These are phyloP conservation scores for Globisporangium viniferum DNA, from an alignment of 352 stramenopile genomes.

Conservation along the genomic window DNA sequence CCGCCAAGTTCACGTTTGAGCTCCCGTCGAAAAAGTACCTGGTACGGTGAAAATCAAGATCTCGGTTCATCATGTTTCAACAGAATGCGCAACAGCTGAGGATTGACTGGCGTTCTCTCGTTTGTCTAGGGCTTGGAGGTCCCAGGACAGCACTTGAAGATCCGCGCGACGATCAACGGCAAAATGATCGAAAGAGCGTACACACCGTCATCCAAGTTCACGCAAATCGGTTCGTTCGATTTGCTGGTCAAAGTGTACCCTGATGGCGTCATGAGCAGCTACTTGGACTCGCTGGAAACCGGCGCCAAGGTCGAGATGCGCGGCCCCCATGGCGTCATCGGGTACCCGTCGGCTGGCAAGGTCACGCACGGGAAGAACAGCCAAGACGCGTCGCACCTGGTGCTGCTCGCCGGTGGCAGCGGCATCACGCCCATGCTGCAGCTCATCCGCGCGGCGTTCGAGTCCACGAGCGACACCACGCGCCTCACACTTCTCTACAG, in stretches of 20 bases:
- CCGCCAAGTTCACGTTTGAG: slow-evolving; percentile 78
- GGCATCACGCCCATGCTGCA: slow-evolving; percentile 86
- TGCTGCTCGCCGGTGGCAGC: slow-evolving; percentile 72
- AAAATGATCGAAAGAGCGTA: slow-evolving; percentile 73
- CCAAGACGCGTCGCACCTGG: slow-evolving; percentile 57
- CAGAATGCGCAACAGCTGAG: neutral
- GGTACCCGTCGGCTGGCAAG: slow-evolving; percentile 49
- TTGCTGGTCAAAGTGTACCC: slow-evolving; percentile 79
- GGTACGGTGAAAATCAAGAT: slow-evolving; percentile 15
- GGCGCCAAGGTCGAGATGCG: slow-evolving; percentile 74
- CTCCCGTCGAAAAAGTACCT: slow-evolving; percentile 60
- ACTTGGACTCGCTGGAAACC: slow-evolving; percentile 48
- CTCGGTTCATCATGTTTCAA: neutral
- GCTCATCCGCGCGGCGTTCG: slow-evolving; percentile 64
- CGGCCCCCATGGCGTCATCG: slow-evolving; percentile 59
- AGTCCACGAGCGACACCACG: slow-evolving; percentile 48
- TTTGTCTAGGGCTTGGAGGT: slow-evolving; percentile 46
- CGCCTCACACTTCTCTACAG: slow-evolving; percentile 75
- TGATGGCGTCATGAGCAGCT: slow-evolving; percentile 69
- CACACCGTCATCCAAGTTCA: slow-evolving; percentile 77
- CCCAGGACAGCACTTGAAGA: slow-evolving; percentile 79
- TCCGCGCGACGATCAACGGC: slow-evolving; percentile 72
- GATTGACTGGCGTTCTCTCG: neutral
- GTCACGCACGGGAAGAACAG: slow-evolving; percentile 46
- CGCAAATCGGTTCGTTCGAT: slow-evolving; percentile 62